These are phyloP conservation scores for Camillea tinctor DNA, from an alignment of 2,329 filamentous ascomycete species.

Conservation along the genomic window DNA sequence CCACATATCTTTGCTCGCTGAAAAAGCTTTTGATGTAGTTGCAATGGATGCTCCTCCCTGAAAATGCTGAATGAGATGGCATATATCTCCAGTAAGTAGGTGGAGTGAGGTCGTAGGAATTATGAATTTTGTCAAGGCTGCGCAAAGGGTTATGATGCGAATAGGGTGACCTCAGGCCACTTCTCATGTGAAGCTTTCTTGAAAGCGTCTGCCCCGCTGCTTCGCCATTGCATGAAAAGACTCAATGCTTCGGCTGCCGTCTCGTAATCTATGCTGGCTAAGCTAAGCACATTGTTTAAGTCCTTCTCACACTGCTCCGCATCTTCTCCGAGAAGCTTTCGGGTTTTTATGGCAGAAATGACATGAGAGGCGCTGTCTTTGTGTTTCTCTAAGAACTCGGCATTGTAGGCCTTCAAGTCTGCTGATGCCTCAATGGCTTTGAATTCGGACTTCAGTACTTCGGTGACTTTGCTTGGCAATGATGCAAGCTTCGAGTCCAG, in stretches of 20 bases:
- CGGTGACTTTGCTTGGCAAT: constrained; percentile 63
- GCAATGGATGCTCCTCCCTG: not conserved
- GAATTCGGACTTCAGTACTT: constrained; percentile 70
- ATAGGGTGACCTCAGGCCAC: constrained; percentile 50
- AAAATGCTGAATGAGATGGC: not conserved
- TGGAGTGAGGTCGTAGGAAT: not conserved
- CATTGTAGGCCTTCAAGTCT: constrained; percentile 63
- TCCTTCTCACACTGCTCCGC: constrained; percentile 59
- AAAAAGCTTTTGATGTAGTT: not conserved
- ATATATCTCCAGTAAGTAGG: not conserved
- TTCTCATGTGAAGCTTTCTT: constrained; percentile 47
- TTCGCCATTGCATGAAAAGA: constrained; percentile 49
- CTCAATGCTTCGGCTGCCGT: constrained; percentile 45
- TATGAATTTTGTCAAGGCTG: not conserved
- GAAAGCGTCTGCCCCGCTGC: constrained; percentile 47
- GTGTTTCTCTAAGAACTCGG: constrained; percentile 62
- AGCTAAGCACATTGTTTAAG: constrained; percentile 51
- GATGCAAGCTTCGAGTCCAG: constrained; percentile 56
- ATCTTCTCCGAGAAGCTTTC: constrained; percentile 58
- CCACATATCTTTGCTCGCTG: not conserved
- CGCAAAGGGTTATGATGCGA: constrained; percentile 27
- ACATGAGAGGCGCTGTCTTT: constrained; percentile 61
- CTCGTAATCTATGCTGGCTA: constrained; percentile 45
- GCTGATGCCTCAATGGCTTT: constrained; percentile 56
- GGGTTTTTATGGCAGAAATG: constrained; percentile 61